Evolutionary conservation across 2,329 filamentous ascomycete genomes (phyloP), one percentile per base, ranked within the genome.

Genomic region (Penicillium sclerotiorum): DNA sequence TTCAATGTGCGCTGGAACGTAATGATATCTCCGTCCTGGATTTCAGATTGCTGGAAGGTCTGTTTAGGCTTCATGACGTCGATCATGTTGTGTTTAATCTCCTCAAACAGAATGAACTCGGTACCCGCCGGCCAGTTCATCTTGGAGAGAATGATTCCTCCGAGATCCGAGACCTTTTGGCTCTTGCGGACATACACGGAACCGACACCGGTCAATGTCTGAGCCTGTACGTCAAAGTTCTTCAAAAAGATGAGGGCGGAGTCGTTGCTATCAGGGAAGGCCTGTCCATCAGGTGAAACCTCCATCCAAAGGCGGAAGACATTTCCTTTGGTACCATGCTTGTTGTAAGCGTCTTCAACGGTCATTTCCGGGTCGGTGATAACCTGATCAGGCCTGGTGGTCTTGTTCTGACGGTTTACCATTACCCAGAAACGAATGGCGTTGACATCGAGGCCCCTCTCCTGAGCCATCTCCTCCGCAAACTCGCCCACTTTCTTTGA

Each of bases 351-450:
- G 56, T 96, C 91, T 59, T 92, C 89, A 12, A 94, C 77, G 0
- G 86, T 92, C 68, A 90, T 87, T 5, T 86, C 80, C 2, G 84
- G 74, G 64, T 95, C 91, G 67, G 83, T 83, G 41, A 99, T 85
- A 0, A 91, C 89, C 50, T 90, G 86, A 66, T 99, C 94, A 0
- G 95, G 94, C 15, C 94, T 85, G 30, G 90, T 87, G 0, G 94
- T 99, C 72, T 96, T 96, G 69, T 99, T 99, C 70, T 99, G 94
- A 9, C 94, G 87, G 67, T 96, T 97, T 1, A 99, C 94, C 92
- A 99, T 96, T 47, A 90, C 84, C 95, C 94, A 99, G 15, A 96
- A 82, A 18, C 94, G 84, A 20, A 97, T 74, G 53, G 83, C 82
- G 49, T 84, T 84, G 0, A 87, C 78, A 37, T 92, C 85, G 42